Evolutionary conservation across 768 basidiomycete genomes (phyloP), one percentile per base, ranked within the genome.

Genomic region (Mycena alexandri): DNA sequence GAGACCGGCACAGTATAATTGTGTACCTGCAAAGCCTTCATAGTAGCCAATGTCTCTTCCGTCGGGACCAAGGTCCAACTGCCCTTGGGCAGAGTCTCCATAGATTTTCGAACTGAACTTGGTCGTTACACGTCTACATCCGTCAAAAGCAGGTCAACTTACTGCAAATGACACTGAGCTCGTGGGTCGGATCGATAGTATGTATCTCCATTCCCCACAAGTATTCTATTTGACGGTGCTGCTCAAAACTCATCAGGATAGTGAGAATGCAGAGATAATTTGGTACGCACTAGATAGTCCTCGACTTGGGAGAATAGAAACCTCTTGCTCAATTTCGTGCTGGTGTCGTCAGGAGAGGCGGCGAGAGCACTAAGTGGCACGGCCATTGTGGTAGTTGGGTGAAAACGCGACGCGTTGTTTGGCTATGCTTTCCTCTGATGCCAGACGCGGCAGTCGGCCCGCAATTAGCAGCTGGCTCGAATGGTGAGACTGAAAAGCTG

Each of bases 21-120:
- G 50, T 61, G 50, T 11, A 2, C 16, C 19, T 61, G 60, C 19
- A 61, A 25, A 0, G 50, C 14, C 13, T 12, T 9, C 60, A 61
- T 61, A 9, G 60, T 50, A n/a, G 29, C 50, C 13, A 61, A 16
- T 16, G 60, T 61, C 41, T 61, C 60, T 52, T 61, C 50, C 29
- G 60, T 61, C 14, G 60, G 60, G 19, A 21, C 38, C 50, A 61
- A 22, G 2, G 42, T 34, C 60, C 60, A 61, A 19, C 25, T 25
- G 42, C 38, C 38, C 17, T 24, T 8, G 50, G 38, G 22, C 21
- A 3, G 44, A 52, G 50, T 11, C 5, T 14, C 14, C 60, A 51
- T 43, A 2, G 60, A 61, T 33, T 52, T 44, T 44, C 60, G 22
- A 7, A 61, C 60, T 61, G 6, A 3, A 29, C n/a, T n/a, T n/a